Evolutionary conservation across 108 stramenopile species (phyloP).

Genomic region (Epipyxis sp.): DNA sequence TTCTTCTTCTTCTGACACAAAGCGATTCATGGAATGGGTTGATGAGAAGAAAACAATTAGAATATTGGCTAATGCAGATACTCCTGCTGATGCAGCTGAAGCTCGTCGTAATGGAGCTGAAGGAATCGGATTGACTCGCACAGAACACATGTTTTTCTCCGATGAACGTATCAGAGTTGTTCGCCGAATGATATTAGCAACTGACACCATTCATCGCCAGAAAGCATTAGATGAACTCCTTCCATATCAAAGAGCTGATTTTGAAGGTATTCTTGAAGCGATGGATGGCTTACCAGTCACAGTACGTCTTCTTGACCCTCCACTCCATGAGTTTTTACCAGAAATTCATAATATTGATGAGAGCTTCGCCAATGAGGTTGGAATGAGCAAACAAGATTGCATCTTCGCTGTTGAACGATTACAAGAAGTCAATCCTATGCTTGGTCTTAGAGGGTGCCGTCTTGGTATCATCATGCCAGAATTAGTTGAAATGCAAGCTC

Average conservation of each 20-base stretch:
- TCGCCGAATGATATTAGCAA: conserved; percentile 67
- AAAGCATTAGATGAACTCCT: conserved; percentile 55
- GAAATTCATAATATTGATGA: conserved; percentile 51
- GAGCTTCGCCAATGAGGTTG: not conserved
- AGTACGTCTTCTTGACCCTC: conserved; percentile 74
- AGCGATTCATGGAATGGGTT: conserved; percentile 56
- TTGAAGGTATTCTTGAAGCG: conserved; percentile 61
- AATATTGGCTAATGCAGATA: conserved; percentile 74
- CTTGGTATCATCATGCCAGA: conserved; percentile 65
- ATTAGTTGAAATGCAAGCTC: conserved; percentile 69
- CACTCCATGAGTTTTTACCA: conserved; percentile 78
- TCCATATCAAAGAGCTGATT: conserved; percentile 66
- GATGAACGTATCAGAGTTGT: conserved; percentile 69
- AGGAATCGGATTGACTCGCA: conserved; percentile 74
- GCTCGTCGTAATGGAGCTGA: conserved; percentile 67
- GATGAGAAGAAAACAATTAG: conserved; percentile 64
- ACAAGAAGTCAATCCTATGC: conserved; percentile 77
- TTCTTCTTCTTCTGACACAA: conserved; percentile 51
- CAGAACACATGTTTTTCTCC: conserved; percentile 80
- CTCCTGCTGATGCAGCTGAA: conserved; percentile 67
- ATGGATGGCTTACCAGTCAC: conserved; percentile 72
- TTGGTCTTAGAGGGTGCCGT: conserved; percentile 73
- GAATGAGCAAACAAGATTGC: conserved; percentile 26
- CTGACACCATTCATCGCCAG: conserved; percentile 45
- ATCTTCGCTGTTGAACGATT: conserved; percentile 52